Evolutionary conservation across 495 filamentous ascomycete genomes (phyloP).

Genomic region (Aspergillus funiculosus): DNA sequence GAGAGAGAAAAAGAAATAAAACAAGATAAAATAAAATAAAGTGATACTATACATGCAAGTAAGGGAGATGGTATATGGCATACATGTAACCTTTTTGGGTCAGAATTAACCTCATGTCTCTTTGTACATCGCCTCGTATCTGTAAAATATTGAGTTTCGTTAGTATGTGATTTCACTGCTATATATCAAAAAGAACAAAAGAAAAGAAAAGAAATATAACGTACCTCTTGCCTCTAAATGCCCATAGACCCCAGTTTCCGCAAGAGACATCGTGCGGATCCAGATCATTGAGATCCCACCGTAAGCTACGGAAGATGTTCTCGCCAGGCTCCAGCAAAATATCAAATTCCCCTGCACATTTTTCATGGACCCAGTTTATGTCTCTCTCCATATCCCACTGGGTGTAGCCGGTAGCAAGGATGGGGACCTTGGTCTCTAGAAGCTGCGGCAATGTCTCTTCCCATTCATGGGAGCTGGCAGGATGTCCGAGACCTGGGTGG

Average conservation of each 20-base stretch:
- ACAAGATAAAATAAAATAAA: too few species aligned
- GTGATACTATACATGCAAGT: too few species aligned
- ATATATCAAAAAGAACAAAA: too few species aligned
- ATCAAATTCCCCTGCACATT: constrained; percentile 82
- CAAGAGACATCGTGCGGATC: constrained; percentile 92
- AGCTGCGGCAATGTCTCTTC: constrained; percentile 79
- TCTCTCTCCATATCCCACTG: constrained; percentile 91
- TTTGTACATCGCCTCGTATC: constrained; percentile 40
- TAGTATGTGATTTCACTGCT: background rate
- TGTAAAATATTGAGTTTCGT: constrained; percentile 16
- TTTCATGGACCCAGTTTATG: constrained; percentile 78
- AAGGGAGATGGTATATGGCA: too few species aligned
- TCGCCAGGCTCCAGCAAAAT: constrained; percentile 85
- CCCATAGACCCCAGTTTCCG: constrained; percentile 96
- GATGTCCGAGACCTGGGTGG: constrained; percentile 93
- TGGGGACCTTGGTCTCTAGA: constrained; percentile 89
- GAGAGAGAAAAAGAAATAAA: too few species aligned
- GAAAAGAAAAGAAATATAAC: constrained; percentile 25
- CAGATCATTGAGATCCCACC: constrained; percentile 95
- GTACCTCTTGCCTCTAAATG: constrained; percentile 94
- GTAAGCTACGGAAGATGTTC: constrained; percentile 87
- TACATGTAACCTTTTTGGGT: too few species aligned
- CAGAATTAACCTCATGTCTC: too few species aligned
- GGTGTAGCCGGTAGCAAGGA: constrained; percentile 92
- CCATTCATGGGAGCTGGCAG: constrained; percentile 90